phyloP scores from a whole-genome alignment of 805 yeast genomes.

The Brettanomyces naardenensis region DNA sequence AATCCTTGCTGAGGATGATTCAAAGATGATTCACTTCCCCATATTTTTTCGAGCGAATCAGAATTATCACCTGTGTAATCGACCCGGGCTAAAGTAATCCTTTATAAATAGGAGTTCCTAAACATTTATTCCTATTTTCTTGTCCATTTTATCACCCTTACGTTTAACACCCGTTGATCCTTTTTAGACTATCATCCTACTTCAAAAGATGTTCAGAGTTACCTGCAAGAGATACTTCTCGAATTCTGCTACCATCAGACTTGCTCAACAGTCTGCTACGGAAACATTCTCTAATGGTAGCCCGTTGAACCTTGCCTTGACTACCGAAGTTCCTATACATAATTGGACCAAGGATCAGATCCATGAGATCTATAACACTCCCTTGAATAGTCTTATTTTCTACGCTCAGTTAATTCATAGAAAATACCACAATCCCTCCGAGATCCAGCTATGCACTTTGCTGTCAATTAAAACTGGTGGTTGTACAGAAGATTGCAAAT shows the following conservation, averaged over 20 bases:
- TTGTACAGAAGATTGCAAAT: constrained; percentile 74
- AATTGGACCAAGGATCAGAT: constrained; percentile 59
- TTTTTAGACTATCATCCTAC: neutral
- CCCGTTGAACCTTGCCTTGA: constrained; percentile 19
- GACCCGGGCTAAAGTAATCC: neutral
- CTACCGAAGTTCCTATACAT: constrained; percentile 23
- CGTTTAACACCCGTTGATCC: neutral
- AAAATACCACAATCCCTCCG: constrained; percentile 55
- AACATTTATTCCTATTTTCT: neutral
- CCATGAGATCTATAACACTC: constrained; percentile 52
- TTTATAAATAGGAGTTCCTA: neutral
- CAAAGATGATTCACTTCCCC: neutral
- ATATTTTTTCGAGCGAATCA: constrained; percentile 3
- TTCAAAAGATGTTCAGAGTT: neutral
- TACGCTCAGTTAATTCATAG: constrained; percentile 62
- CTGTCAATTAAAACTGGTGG: constrained; percentile 75
- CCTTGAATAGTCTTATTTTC: constrained; percentile 53
- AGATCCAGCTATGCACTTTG: constrained; percentile 70
- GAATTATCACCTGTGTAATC: neutral
- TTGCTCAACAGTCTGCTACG: neutral
- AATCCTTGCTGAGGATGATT: neutral
- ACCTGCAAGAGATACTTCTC: neutral
- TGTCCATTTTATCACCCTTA: too few relatives aligned
- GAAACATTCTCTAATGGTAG: neutral
- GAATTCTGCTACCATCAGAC: neutral